A percentile compares a stretch with the other conserved stretches of the same genome.
These are phyloP conservation scores for Lachnellula cervina DNA, from an alignment of 2,329 filamentous ascomycete genomes.

Conservation along the genomic window DNA sequence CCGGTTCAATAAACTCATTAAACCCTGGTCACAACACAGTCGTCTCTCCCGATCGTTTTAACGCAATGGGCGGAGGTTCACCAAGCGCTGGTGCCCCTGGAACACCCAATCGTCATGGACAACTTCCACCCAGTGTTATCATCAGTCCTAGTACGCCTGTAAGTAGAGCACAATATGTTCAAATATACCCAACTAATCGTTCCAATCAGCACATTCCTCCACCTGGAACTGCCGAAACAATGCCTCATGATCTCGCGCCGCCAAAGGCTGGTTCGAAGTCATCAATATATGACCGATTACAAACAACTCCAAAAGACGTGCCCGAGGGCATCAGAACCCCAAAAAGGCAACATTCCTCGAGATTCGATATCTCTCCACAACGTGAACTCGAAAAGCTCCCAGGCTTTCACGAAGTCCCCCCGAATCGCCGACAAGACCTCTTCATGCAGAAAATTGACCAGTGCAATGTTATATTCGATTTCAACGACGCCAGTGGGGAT, in stretches of 20 bases:
- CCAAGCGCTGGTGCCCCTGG: constrained; percentile 43
- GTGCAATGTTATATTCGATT: constrained; percentile 99
- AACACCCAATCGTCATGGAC: constrained; percentile 59
- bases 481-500: constrained; percentile 95
- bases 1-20: constrained; percentile 28
- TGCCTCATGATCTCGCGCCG: constrained; percentile 94
- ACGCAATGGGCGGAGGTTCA: constrained; percentile 33
- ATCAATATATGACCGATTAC: constrained; percentile 78
- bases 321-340: constrained; percentile 93
- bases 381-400: constrained; percentile 95
- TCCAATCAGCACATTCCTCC: constrained; percentile 74
- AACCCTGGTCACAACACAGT: constrained; percentile 27
- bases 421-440: constrained; percentile 88
- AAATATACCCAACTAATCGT: constrained; percentile 2
- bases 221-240: constrained; percentile 90
- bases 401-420: constrained; percentile 95
- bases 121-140: constrained; percentile 78
- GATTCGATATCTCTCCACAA: constrained; percentile 96
- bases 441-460: constrained; percentile 99
- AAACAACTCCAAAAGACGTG: constrained; percentile 93
- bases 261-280: constrained; percentile 91
- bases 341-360: constrained; percentile 93
- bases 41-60: constrained; percentile 40
- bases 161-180: constrained; percentile 37
- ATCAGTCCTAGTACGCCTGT: constrained; percentile 93